Conservation (phyloP, 495 filamentous ascomycete genomes). For the Podospora didyma region DNA sequence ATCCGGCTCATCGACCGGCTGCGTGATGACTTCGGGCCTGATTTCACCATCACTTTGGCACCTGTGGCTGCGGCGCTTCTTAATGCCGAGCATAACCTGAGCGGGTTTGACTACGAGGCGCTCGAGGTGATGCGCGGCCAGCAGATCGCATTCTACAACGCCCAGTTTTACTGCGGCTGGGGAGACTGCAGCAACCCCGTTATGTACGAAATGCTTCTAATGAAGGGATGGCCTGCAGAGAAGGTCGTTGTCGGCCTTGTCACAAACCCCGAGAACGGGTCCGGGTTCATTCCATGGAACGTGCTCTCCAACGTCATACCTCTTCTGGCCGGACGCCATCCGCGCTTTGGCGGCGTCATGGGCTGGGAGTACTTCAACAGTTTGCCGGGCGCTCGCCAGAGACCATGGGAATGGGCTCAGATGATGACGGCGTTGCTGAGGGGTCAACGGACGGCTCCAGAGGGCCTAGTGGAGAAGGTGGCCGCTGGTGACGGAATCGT, state of each 20-base stretch:
- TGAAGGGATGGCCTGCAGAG: constrained; percentile 70
- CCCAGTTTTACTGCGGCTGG: constrained; percentile 87
- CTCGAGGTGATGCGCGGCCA: constrained; percentile 62
- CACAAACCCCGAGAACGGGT: constrained; percentile 70
- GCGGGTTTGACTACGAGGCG: constrained; percentile 70
- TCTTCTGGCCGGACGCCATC: constrained; percentile 33
- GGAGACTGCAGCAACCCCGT: constrained; percentile 53
- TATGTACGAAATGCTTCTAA: constrained; percentile 64
- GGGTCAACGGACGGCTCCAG: constrained; percentile 5
- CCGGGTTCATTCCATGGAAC: constrained; percentile 37
- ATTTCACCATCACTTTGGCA: constrained; percentile 72
- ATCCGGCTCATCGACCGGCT: constrained; percentile 72
- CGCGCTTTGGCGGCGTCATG: constrained; percentile 69
- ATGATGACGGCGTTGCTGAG: constrained; percentile 33
- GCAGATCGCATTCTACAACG: constrained; percentile 77
- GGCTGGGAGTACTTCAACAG: constrained; percentile 88
- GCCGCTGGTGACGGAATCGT: not conserved
- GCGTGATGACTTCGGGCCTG: constrained; percentile 63
- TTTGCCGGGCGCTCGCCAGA: constrained; percentile 52
- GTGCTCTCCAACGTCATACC: constrained; percentile 30
- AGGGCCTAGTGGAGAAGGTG: not conserved
- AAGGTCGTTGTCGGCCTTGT: constrained; percentile 72
- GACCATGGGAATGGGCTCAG: constrained; percentile 68
- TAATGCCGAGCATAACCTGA: constrained; percentile 54
- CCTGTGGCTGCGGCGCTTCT: constrained; percentile 72